A percentile compares a stretch with the other conserved stretches of the same genome.
Evolutionary conservation across 2,329 filamentous ascomycete genomes (phyloP).

Genomic region (Neofusicoccum sp.): DNA sequence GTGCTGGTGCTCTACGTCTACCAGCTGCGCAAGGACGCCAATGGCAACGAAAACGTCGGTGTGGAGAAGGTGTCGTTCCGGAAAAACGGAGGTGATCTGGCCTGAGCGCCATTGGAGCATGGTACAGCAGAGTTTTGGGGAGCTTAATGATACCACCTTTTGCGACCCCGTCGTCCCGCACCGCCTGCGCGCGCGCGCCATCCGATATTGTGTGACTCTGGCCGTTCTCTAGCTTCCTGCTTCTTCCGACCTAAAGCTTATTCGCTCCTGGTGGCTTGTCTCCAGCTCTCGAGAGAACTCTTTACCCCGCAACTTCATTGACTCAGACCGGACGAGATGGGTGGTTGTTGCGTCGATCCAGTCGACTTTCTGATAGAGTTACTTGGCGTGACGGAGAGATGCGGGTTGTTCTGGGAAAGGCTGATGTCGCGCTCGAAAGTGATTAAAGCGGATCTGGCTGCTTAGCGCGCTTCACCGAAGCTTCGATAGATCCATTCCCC

Average conservation of each 20-base stretch:
- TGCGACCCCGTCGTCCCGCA: not conserved
- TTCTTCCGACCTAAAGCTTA: constrained; percentile 7
- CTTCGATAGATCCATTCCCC: not conserved
- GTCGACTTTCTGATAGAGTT: not conserved
- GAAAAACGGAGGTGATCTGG: constrained; percentile 49
- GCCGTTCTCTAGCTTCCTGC: not conserved
- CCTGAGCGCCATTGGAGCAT: constrained; percentile 25
- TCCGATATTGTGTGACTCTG: not conserved
- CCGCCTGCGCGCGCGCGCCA: not conserved
- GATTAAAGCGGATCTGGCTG: not conserved
- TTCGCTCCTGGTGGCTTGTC: not conserved
- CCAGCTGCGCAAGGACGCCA: constrained; percentile 55
- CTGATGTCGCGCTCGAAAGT: not conserved
- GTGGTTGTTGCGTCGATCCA: not conserved
- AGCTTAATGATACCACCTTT: constrained; percentile 19
- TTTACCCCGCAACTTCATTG: constrained; percentile 4
- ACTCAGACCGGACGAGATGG: not conserved
- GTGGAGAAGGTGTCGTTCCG: constrained; percentile 61
- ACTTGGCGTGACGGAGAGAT: not conserved
- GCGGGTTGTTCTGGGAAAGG: not conserved
- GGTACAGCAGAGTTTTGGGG: not conserved
- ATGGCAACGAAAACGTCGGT: constrained; percentile 56
- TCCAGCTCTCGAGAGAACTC: not conserved
- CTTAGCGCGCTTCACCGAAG: not conserved
- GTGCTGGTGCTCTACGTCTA: constrained; percentile 96